phyloP scores from a whole-genome alignment of 2,329 filamentous ascomycete species.

The Fusarium protoensiforme region DNA sequence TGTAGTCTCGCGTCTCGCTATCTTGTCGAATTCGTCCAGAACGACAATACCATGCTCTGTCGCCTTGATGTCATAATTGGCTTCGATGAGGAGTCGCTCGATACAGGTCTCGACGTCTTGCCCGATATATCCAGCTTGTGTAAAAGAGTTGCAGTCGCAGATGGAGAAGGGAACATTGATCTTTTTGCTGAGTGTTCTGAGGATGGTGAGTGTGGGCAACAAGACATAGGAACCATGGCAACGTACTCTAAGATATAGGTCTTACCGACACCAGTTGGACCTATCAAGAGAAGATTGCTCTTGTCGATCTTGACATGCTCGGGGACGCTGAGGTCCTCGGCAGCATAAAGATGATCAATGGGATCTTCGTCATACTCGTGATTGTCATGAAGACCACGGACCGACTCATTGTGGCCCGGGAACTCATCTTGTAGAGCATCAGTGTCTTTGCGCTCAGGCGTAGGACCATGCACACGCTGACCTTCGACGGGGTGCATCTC shows the following conservation, averaged over 20 bases:
- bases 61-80: slow-evolving; percentile 86
- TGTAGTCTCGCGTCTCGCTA: slow-evolving; percentile 85
- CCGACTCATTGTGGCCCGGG: slow-evolving; percentile 61
- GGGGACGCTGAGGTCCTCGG: slow-evolving; percentile 57
- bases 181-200: slow-evolving; percentile 86
- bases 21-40: slow-evolving; percentile 97
- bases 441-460: slow-evolving; percentile 49
- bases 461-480: slow-evolving; percentile 53
- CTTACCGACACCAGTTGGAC: slow-evolving; percentile 95
- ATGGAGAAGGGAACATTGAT: slow-evolving; percentile 97
- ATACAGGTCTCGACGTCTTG: slow-evolving; percentile 98
- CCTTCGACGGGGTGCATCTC: slow-evolving; percentile 84
- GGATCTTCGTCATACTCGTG: slow-evolving; percentile 45
- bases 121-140: slow-evolving; percentile 96
- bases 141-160: slow-evolving; percentile 95
- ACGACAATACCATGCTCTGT: slow-evolving; percentile 95
- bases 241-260: slow-evolving; percentile 85
- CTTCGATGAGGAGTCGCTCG: slow-evolving; percentile 86
- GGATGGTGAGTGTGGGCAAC: slow-evolving; percentile 29
- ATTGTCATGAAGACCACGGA: slow-evolving; percentile 54
- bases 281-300: slow-evolving; percentile 90
- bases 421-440: slow-evolving; percentile 62
- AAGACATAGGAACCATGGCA: background rate
- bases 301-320: slow-evolving; percentile 85
- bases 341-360: slow-evolving; percentile 58